phyloP scores from a whole-genome alignment of 129 eudicot species.

The Solidago caesia region DNA sequence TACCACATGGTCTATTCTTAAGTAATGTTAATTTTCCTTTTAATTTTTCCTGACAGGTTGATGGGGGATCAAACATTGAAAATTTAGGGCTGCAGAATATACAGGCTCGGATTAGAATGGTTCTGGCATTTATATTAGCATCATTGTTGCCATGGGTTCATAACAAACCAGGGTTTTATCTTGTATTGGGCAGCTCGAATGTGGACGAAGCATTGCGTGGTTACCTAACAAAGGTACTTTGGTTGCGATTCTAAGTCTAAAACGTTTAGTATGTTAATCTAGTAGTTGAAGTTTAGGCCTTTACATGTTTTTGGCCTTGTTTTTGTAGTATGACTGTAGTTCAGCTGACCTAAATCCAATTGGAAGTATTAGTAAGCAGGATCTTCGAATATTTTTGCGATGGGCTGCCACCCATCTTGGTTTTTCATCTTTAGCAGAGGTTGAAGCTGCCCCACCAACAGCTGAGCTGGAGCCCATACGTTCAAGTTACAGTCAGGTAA shows the following conservation, averaged over 20 bases:
- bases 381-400: slow-evolving; percentile 71
- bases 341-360: slow-evolving; percentile 96
- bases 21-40: not conserved
- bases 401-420: slow-evolving; percentile 96
- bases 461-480: slow-evolving; percentile 98
- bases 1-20: too few relatives aligned
- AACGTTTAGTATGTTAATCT: not conserved
- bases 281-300: not conserved
- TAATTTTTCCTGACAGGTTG: slow-evolving; percentile 50
- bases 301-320: not conserved
- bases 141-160: slow-evolving; percentile 98
- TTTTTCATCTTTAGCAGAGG: slow-evolving; percentile 77
- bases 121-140: slow-evolving; percentile 90
- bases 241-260: not conserved
- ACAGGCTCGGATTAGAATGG: slow-evolving; percentile 99
- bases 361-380: slow-evolving; percentile 94
- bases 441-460: slow-evolving; percentile 99
- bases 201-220: slow-evolving; percentile 98
- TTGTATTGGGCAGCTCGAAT: slow-evolving; percentile 95
- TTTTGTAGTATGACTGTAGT: slow-evolving; percentile 91
- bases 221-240: slow-evolving; percentile 81
- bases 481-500: slow-evolving; percentile 84
- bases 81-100: slow-evolving; percentile 93
- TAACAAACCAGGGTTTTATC: slow-evolving; percentile 89
- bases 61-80: slow-evolving; percentile 91